phyloP scores from a whole-genome alignment of 768 basidiomycete genomes.

The Pisolithus orientalis region DNA sequence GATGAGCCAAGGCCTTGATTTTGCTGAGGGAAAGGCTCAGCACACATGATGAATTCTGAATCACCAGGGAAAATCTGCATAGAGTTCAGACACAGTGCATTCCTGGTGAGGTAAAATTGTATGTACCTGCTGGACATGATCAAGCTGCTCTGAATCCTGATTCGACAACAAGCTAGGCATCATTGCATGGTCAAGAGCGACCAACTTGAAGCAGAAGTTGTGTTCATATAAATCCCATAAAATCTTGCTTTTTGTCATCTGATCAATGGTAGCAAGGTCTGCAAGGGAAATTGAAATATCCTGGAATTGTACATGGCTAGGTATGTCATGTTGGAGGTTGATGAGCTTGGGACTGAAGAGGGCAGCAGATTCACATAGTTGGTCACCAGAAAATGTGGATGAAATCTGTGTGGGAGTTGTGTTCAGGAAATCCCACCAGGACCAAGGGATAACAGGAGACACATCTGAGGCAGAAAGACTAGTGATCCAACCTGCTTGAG shows the following conservation, averaged over 20 bases:
- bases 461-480: no score
- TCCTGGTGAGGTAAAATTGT: background rate
- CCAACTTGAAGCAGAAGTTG: conserved; percentile 14
- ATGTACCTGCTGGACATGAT: background rate
- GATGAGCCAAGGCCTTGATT: background rate
- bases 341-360: no score
- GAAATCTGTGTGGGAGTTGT: no score
- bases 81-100: no score
- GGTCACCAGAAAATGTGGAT: no score
- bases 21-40: background rate
- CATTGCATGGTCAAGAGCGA: conserved; percentile 6
- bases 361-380: no score
- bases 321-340: background rate
- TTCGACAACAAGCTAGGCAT: background rate
- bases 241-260: conserved; percentile 1
- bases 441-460: no score
- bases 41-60: background rate
- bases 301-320: background rate
- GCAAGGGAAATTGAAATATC: background rate
- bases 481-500: no score
- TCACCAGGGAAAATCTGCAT: background rate
- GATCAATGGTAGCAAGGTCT: background rate
- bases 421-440: no score
- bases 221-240: conserved; percentile 14
- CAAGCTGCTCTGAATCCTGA: background rate